These are phyloP conservation scores for Pelargonium cotyledonis DNA, from an alignment of 441 rosid genomes.

Conservation along the genomic window DNA sequence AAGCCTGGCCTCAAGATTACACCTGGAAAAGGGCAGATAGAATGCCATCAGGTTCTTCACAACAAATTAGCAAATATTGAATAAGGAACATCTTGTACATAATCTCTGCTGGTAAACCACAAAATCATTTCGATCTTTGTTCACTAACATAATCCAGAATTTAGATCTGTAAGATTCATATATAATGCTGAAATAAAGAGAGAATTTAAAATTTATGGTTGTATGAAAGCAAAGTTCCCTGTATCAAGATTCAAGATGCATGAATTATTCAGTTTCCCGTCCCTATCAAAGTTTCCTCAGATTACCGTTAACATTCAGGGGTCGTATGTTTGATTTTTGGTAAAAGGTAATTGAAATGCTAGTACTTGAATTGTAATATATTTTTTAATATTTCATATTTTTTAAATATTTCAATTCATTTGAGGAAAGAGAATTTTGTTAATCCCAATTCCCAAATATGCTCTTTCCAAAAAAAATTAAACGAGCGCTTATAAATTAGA, in stretches of 20 bases:
- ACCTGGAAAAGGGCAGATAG: constrained; percentile 41
- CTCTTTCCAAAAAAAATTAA: too few relatives aligned
- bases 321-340: too few relatives aligned
- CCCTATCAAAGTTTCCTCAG: background rate
- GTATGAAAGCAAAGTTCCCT: background rate
- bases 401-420: too few relatives aligned
- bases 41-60: constrained; percentile 5
- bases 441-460: too few relatives aligned
- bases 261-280: background rate
- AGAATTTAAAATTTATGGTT: background rate
- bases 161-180: background rate
- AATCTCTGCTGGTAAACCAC: background rate
- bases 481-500: too few relatives aligned
- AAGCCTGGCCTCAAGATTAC: constrained; percentile 93
- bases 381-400: too few relatives aligned
- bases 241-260: background rate
- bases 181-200: background rate
- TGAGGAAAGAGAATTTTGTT: too few relatives aligned
- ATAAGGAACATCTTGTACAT: background rate
- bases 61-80: background rate
- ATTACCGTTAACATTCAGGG: background rate
- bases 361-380: too few relatives aligned
- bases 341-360: too few relatives aligned
- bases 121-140: background rate
- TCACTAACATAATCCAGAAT: background rate